Evolutionary conservation across 2,329 filamentous ascomycete genomes (phyloP).

Genomic region (Alternaria sp.): DNA sequence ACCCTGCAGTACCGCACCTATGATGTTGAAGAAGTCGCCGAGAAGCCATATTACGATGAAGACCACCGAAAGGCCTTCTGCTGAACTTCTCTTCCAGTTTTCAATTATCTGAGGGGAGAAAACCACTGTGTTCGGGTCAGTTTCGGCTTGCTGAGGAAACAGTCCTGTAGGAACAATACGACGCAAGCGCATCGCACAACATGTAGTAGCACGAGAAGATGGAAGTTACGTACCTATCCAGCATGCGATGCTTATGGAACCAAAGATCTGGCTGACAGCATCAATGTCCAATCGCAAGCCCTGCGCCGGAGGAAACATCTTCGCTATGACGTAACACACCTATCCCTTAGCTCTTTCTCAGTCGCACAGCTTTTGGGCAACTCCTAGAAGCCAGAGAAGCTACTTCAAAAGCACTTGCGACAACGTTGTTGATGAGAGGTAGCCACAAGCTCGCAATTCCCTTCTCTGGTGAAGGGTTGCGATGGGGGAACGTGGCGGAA

Average conservation of each 20-base stretch:
- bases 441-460: neutral
- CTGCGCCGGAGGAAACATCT: slow-evolving; percentile 64
- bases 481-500: slow-evolving; percentile 4
- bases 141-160: slow-evolving; percentile 1
- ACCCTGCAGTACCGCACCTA: slow-evolving; percentile 88
- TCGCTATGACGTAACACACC: slow-evolving; percentile 43
- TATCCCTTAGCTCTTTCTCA: slow-evolving; percentile 14
- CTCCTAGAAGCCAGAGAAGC: neutral
- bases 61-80: slow-evolving; percentile 86
- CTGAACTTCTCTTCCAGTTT: slow-evolving; percentile 85
- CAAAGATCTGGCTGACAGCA: slow-evolving; percentile 90
- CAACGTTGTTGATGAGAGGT: neutral
- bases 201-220: neutral
- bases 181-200: neutral
- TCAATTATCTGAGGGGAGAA: slow-evolving; percentile 97
- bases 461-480: neutral
- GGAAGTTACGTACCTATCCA: slow-evolving; percentile 69
- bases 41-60: slow-evolving; percentile 93
- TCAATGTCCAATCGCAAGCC: slow-evolving; percentile 79
- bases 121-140: slow-evolving; percentile 64
- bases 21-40: slow-evolving; percentile 96
- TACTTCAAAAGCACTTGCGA: neutral
- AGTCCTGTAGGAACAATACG: neutral
- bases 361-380: neutral
- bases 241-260: slow-evolving; percentile 94